Evolutionary conservation across 83 land plant species (phyloP).

Genomic region (Thuja plicata): DNA sequence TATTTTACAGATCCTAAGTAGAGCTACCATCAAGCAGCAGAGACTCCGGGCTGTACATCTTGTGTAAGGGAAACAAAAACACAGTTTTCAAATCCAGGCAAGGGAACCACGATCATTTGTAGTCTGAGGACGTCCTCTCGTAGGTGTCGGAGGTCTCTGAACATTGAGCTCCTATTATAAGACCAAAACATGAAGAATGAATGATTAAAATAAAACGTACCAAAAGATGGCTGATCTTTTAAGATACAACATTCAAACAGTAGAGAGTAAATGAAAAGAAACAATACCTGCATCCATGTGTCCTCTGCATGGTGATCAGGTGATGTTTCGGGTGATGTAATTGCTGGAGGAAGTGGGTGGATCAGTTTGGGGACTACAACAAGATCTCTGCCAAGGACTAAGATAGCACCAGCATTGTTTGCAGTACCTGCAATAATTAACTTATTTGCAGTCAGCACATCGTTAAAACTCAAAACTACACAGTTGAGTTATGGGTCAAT

Average conservation of each 20-base stretch:
- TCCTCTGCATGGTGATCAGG: constrained; percentile 82
- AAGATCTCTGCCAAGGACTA: constrained; percentile 84
- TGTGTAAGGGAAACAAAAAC: constrained; percentile 1
- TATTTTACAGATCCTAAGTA: constrained; percentile 14
- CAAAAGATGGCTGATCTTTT: background rate
- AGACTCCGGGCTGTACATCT: constrained; percentile 1
- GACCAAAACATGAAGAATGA: constrained; percentile 7
- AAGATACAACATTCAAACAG: background rate
- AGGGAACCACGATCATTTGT: constrained; percentile 73
- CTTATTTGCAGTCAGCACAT: background rate
- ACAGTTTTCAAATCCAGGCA: constrained; percentile 26
- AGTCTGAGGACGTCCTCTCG: constrained; percentile 84
- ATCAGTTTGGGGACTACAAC: constrained; percentile 92
- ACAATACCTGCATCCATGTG: constrained; percentile 91
- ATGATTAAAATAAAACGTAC: background rate
- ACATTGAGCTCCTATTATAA: constrained; percentile 78
- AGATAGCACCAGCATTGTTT: constrained; percentile 90
- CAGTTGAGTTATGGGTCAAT: no score
- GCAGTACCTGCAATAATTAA: constrained; percentile 63
- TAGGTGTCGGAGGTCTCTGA: constrained; percentile 90
- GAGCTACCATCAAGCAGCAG: constrained; percentile 11
- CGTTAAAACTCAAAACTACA: background rate
- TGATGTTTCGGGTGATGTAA: constrained; percentile 77
- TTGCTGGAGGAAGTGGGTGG: constrained; percentile 87
- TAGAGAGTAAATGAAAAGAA: background rate